Evolutionary conservation across 1,139 yeast species (phyloP), one percentile per base, ranked within the genome.

Genomic region (Geotrichum australiense): DNA sequence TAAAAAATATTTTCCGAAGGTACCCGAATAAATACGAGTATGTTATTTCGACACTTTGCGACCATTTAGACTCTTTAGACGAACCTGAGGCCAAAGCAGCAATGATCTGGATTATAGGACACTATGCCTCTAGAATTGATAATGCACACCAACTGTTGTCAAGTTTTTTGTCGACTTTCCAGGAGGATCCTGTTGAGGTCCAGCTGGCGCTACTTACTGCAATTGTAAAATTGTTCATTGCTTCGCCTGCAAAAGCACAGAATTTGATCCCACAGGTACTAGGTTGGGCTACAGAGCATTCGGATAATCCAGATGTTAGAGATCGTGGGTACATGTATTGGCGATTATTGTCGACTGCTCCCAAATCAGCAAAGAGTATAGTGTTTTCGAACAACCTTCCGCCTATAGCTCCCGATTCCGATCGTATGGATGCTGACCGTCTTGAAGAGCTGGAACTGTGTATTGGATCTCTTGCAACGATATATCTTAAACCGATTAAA

Each of bases 241-340:
- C 72, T 35, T 57, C 65, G 24, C 86, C 89, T 0, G 63, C 69
- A 4, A 64, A 58, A 30, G 80, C 80, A 5, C 85, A 82, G 53
- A 56, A 64, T 1, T 55, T 79, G 16, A 75, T 86, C 2, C 66
- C 86, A 27, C 66, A 69, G 30, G 68, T 82, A 0, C 64, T 87
- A 45, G 80, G 77, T 56, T 65, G 71, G 64, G 84, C 89, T 3
- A 83, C 94, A 0, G 94, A 85, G 52, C 83, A 79, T 16, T 68
- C 72, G 0, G 79, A 80, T 50, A 69, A 78, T 53, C 96, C 96
- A 0, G 97, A 89, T 61, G 64, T 87, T 12, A 71, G 96, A 49
- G 94, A 85, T 51, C 65, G 96, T 35, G 96, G 93, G 0, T 82
- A 69, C 56, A 78, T 86, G 64, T 89, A 89, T 60, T 84, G 94